Base-by-base conservation (phyloP, 257 asterid species). In the Petrea volubilis region DNA sequence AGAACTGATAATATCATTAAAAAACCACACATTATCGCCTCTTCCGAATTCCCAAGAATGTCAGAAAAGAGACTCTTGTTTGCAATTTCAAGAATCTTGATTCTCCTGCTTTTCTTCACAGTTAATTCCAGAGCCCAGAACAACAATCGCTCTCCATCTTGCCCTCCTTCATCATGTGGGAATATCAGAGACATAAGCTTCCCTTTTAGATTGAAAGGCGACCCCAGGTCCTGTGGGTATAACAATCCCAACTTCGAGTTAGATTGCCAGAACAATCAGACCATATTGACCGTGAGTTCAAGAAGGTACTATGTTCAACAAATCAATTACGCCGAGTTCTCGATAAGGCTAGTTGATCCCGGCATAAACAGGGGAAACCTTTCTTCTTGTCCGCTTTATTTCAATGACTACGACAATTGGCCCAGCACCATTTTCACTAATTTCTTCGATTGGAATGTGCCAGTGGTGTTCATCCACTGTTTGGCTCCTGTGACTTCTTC, bases 131-230 rank as follows among this genome's bases (percentile, higher is more conserved):
- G 59, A 56, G 83, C 74, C 72, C 81, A 83, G 69, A 80, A 13
- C 41, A 69, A 24, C 13, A 64, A 47, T 59, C 73, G 73, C 62
- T 40, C 34, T 71, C 29, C 72, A 58, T 67, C 77, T 15, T 84
- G 89, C 63, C 67, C 80, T 7, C 25, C 80, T 18, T 80, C 84
- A 20, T 82, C 81, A 6, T 85, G 90, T 50, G 90, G 88, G 17
- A 67, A 53, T 10, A 55, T 80, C 51, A 70, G 68, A 77, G 31
- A 33, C 27, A 78, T 85, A 38, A 75, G 78, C 41, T 80, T 56
- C 77, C 90, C 90, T 70, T 85, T 75, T 20, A 58, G 82, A 62
- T 38, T 78, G 53, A 70, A 33, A 59, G 11, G 6, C 0, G 66
- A 70, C 58, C 84, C 84, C 5, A 58, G 7, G 17, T 61, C 78